Evolutionary conservation across 2,329 filamentous ascomycete genomes (phyloP), one percentile per base, ranked within the genome.

Genomic region (Apiospora arundinis): DNA sequence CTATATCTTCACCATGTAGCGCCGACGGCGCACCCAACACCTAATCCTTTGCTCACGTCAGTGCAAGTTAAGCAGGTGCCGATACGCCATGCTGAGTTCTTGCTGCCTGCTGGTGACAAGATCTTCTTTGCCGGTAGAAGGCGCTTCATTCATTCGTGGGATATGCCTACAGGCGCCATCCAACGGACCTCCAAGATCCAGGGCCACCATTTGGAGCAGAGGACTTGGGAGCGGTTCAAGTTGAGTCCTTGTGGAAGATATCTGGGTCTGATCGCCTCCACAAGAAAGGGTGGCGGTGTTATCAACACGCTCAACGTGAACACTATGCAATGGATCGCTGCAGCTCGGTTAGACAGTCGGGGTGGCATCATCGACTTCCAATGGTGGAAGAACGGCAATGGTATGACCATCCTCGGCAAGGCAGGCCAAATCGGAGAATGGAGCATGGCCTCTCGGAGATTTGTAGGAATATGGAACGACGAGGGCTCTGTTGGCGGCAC

Each of bases 111-210:
- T 21, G 94, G 93, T 74, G 91, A 92, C 74, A 92, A 92, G 76
- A 92, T 99, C 75, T 93, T 97, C 81, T 93, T 98, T 72, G 93
- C 95, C 23, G 95, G 95, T 48, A 92, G 95, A 46, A 90, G 96
- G 68, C 91, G 91, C 74, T 98, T 95, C 85, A 98, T 98, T 82
- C 96, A 98, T 83, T 91, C 92, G 75, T 99, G 96, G 96, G 92
- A 98, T 78, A 88, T 99, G 32, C 86, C 92, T 60, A 92, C 92
- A 0, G 96, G 96, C 60, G 85, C 87, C 16, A 91, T 99, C 67
- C 92, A 95, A 77, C 97, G 97, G 82, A 89, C 97, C 63, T 91
- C 90, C 76, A 87, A 92, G 79, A 85, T 96, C 72, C 89, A 92
- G 78, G 90, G 95, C 74, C 92, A 95, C 75, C 86, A 91, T 75